These are phyloP conservation scores for Psilocybe cubensis DNA, from an alignment of 768 basidiomycete genomes.

Conservation along the genomic window DNA sequence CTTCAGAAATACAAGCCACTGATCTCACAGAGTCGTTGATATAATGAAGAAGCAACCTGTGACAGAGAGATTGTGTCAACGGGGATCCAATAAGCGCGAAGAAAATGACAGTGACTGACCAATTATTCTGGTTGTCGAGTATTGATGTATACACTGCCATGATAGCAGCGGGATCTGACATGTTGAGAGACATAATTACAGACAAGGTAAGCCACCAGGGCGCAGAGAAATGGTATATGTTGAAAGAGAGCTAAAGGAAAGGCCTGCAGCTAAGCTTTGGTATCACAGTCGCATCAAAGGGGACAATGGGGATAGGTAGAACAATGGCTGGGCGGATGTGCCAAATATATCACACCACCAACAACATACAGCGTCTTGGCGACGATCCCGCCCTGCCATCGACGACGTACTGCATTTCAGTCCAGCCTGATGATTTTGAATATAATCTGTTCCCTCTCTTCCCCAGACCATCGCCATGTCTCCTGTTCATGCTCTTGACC, in stretches of 20 bases:
- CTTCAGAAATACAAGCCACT: not conserved
- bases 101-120: slow-evolving; percentile 22
- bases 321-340: slow-evolving; percentile 1
- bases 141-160: slow-evolving; percentile 34
- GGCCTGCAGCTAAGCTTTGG: not conserved
- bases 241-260: not conserved
- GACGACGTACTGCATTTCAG: not conserved
- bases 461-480: slow-evolving; percentile 24
- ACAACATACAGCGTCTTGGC: not conserved
- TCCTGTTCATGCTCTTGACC: slow-evolving; percentile 50
- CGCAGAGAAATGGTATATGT: not conserved
- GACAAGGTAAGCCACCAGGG: slow-evolving; percentile 16
- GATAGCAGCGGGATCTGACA: slow-evolving; percentile 29
- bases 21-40: slow-evolving; percentile 28
- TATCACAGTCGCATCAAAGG: not conserved
- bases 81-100: not conserved
- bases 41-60: slow-evolving; percentile 31
- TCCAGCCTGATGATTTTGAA: slow-evolving; percentile 1
- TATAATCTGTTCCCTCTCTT: not conserved
- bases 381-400: slow-evolving; percentile 13
- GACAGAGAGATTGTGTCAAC: slow-evolving; percentile 1
- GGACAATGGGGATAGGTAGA: slow-evolving; percentile 2
- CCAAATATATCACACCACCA: not conserved
- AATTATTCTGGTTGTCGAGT: slow-evolving; percentile 27
- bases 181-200: slow-evolving; percentile 29